Evolutionary conservation across 108 stramenopile species (phyloP), one percentile per base, ranked within the genome.

Genomic region (Fragilaria radians): DNA sequence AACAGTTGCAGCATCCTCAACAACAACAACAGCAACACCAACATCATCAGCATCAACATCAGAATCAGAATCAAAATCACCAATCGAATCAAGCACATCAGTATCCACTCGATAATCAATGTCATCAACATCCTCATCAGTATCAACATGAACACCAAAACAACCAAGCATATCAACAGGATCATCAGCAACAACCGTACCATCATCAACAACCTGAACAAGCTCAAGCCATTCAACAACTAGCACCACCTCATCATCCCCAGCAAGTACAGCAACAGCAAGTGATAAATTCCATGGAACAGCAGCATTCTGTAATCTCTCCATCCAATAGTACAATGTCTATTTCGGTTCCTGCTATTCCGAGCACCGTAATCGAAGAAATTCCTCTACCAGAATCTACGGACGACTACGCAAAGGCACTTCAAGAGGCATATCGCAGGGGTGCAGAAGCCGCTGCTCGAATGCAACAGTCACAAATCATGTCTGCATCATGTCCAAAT

Each of bases 361-460:
- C 36, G 11, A 11, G 11, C 36, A 42, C 11, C 14, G 11, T 11
- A 42, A 7, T 42, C 36, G 11, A 42, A 42, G 36, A 42, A 14
- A 42, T 42, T 42, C 36, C 36, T 28, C 59, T 88, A 25, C 81
- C 86, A 25, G 59, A 66, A 14, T 78, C 67, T 7, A 55, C 83
- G 24, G 86, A 84, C 31, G 91, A 93, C 36, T 93, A 89, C 51
- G 88, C 80, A 4, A 82, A 81, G 27, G 88, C 88, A 42, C 59
- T 93, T 24, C 88, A 83, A 45, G 91, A 88, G 59, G 91, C 91
- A 14, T 93, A 93, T 66, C 72, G 79, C 17, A 67, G 78, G 28
- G 87, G 87, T 1, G 82, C 82, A 7, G 79, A 80, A 68, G 81
- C 78, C n/a, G 87, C 81, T 2, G 71, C 77, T 24, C 62, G 27